Conservation (phyloP, 495 filamentous ascomycete species). For the Cairneyella variabilis region DNA sequence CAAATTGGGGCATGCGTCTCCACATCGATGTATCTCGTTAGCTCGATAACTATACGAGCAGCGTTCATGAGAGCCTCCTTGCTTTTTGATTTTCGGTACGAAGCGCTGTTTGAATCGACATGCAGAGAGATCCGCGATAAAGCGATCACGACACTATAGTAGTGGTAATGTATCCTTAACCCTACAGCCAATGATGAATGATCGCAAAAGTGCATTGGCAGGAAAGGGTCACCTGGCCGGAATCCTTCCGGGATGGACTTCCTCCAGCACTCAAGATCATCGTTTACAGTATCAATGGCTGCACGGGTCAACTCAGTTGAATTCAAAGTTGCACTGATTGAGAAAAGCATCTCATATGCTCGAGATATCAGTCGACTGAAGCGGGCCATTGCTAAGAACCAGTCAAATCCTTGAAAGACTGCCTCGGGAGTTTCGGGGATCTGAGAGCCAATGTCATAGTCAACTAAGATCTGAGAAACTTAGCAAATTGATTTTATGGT, state of each 20-base stretch:
- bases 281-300: slow-evolving; percentile 26
- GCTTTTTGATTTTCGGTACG: not conserved
- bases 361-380: slow-evolving; percentile 29
- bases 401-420: slow-evolving; percentile 31
- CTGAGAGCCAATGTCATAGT: slow-evolving; percentile 32
- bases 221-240: slow-evolving; percentile 22
- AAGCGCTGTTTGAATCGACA: slow-evolving; percentile 7
- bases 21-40: slow-evolving; percentile 32
- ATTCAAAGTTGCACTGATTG: slow-evolving; percentile 27
- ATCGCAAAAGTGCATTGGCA: not conserved
- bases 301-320: slow-evolving; percentile 20
- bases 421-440: slow-evolving; percentile 27
- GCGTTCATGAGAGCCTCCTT: slow-evolving; percentile 2
- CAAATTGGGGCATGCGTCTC: slow-evolving; percentile 31
- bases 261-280: slow-evolving; percentile 31
- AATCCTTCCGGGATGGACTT: slow-evolving; percentile 27
- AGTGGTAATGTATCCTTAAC: slow-evolving; percentile 13
- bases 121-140: slow-evolving; percentile 31
- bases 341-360: slow-evolving; percentile 32
- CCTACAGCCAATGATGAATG: not conserved
- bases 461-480: slow-evolving; percentile 18
- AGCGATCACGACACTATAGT: slow-evolving; percentile 30
- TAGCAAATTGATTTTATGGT: not conserved
- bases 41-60: slow-evolving; percentile 25
- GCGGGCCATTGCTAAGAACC: slow-evolving; percentile 29